Base-by-base conservation (phyloP, 495 filamentous ascomycete genomes). In the Penicillium atrosanguineum region DNA sequence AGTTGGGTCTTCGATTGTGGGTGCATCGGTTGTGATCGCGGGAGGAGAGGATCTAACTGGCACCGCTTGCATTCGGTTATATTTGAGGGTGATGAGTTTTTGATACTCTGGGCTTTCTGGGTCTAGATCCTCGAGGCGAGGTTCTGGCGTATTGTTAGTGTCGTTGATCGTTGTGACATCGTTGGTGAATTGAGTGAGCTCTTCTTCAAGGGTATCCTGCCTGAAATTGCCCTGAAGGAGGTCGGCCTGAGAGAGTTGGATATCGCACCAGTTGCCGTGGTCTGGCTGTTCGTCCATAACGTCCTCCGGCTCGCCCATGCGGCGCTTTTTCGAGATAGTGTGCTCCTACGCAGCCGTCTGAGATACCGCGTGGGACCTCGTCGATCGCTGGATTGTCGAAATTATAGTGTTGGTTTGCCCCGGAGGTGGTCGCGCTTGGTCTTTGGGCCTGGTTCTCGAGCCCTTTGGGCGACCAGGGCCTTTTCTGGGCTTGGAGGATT, bases 301-400 rank as follows among this genome's bases (percentile, higher is more conserved):
- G n/a, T n/a, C n/a, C n/a, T n/a, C n/a, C n/a, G n/a, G n/a, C n/a
- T 50, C 47, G 21, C 37, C 37, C 25, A 41, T 16, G 15, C 38
- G 38, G 37, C 47, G 47, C 16, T 29, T 50, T 31, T 25, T 47
- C 4, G 19, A 19, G n/a, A 19, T 19, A 11, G 18, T 18, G 11
- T 15, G n/a, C 1, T 52, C 26, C 39, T 57, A 41, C 3, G 26
- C 37, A 39, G 44, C 52, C 48, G 19, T 52, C 48, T 18, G 29
- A 44, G 11, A 55, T 45, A 15, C 44, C 45, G 20, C 46, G 9
- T 43, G 15, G 40, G 8, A 19, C 3, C 46, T 41, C 9, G 23
- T n/a, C 29, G 38, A 43, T 9, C 54, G 40, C 15, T 43, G 48
- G 52, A 47, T 53, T 20, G 51, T 47, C 19, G 52, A 21, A 14